phyloP scores from a whole-genome alignment of 805 yeast species.

The Geotrichum ghanense region DNA sequence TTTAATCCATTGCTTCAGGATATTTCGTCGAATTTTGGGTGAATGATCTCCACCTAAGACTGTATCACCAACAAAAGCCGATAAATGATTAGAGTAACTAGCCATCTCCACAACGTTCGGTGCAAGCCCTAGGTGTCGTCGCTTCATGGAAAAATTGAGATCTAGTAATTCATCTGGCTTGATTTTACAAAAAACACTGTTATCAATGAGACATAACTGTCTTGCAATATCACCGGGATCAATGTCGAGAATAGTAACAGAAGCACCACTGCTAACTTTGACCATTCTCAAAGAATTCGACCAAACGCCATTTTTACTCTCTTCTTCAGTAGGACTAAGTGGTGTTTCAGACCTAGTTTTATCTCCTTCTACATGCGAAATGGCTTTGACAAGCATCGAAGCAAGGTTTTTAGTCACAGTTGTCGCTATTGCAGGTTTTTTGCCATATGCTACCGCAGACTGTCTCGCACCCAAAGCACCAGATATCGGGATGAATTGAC shows the following conservation, averaged over 20 bases:
- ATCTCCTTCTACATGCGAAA: not conserved
- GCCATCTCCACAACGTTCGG: constrained; percentile 24
- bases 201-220: constrained; percentile 26
- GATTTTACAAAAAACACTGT: constrained; percentile 19
- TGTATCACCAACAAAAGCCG: constrained; percentile 27
- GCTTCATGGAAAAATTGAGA: constrained; percentile 23
- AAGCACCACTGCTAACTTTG: constrained; percentile 4
- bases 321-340: not conserved
- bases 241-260: constrained; percentile 16
- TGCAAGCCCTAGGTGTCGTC: constrained; percentile 21
- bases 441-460: not conserved
- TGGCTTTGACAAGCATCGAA: not conserved
- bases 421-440: not conserved
- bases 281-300: constrained; percentile 5
- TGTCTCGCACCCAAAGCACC: not conserved
- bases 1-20: constrained; percentile 28
- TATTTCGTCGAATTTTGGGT: constrained; percentile 21
- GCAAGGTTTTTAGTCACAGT: not conserved
- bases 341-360: not conserved
- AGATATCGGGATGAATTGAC: constrained; percentile 9
- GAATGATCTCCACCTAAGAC: constrained; percentile 20
- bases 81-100: constrained; percentile 22
- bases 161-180: constrained; percentile 24
- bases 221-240: constrained; percentile 24
- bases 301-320: not conserved